A percentile compares a stretch with the other conserved stretches of the same genome.
Conservation (phyloP, 2,329 filamentous ascomycete genomes). For the Pestalotiopsis sp. region DNA sequence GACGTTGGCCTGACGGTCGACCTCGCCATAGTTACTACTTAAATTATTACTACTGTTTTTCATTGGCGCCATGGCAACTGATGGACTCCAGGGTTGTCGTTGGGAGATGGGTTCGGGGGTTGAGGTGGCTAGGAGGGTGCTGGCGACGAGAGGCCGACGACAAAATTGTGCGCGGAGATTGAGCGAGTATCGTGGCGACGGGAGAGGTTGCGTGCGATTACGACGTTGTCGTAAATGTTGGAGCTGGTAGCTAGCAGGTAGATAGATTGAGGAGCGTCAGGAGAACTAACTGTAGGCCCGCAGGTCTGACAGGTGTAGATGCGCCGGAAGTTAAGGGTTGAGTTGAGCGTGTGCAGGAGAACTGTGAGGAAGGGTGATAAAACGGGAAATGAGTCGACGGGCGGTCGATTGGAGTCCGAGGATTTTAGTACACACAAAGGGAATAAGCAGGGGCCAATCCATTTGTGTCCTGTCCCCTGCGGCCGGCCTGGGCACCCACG, state of each 20-base stretch:
- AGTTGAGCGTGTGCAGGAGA: neutral
- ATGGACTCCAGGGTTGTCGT: constrained; percentile 16
- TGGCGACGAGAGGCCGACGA: neutral
- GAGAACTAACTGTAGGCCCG: neutral
- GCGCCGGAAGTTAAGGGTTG: neutral
- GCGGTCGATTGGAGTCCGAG: neutral
- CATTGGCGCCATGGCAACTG: constrained; percentile 65
- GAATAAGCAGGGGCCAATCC: too few relatives aligned
- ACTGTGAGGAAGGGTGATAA: neutral
- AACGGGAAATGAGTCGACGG: neutral
- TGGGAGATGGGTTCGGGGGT: neutral
- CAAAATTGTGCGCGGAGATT: neutral
- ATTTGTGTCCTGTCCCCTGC: too few relatives aligned
- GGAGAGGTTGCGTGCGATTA: neutral
- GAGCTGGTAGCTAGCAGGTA: neutral
- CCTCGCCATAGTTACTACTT: constrained; percentile 80
- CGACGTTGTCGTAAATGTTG: neutral
- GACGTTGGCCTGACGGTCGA: constrained; percentile 69
- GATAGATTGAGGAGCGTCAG: neutral
- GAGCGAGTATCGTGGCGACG: neutral
- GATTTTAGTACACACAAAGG: neutral
- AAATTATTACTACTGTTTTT: constrained; percentile 70
- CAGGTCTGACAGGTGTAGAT: neutral
- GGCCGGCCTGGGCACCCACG: too few relatives aligned
- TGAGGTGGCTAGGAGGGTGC: neutral